Evolutionary conservation across 1,139 yeast species (phyloP), one percentile per base, ranked within the genome.

Genomic region (Pichia sp.): DNA sequence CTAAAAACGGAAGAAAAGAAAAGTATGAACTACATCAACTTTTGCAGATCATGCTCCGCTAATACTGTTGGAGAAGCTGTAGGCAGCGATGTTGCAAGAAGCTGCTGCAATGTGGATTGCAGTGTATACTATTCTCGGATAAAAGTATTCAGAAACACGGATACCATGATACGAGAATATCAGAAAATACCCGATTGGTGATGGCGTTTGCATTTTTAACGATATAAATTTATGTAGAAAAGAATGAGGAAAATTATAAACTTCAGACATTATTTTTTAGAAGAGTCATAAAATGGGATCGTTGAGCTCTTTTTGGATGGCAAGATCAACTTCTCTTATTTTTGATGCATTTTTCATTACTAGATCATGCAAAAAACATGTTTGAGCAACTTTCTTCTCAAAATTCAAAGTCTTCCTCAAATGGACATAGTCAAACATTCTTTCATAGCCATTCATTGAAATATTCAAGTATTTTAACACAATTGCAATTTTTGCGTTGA

Each of bases 361-460:
- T n/a, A 55, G 44, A 4, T 44, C 54, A 4, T 16, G 11, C 29
- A 52, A 2, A 29, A 23, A 8, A n/a, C 13, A 47, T 13, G 62
- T 53, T 2, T 61, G 59, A 23, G 72, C 72, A 16, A 71, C 43
- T 6, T 58, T 47, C 32, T 60, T 49, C 53, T 70, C 70, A n/a
- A 70, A 47, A 5, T 54, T 53, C 30, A 71, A 61, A 8, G 69
- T 63, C 11, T 57, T 54, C 11, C 73, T 75, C 60, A 80, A 67
- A 59, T 71, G 68, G n/a, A 65, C 57, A 67, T 70, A 71, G 64
- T 70, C 62, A 57, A 67, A 66, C 47, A 73, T 63, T 47, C 63
- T 67, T 49, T 73, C 75, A 63, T 73, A 79, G 0, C 81, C 80
- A 4, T 70, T 65, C n/a, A 80, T 73, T 15, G 82, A 67, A 5